Base-by-base conservation (phyloP, 139 green algal genomes). In the Trebouxia sp. region DNA sequence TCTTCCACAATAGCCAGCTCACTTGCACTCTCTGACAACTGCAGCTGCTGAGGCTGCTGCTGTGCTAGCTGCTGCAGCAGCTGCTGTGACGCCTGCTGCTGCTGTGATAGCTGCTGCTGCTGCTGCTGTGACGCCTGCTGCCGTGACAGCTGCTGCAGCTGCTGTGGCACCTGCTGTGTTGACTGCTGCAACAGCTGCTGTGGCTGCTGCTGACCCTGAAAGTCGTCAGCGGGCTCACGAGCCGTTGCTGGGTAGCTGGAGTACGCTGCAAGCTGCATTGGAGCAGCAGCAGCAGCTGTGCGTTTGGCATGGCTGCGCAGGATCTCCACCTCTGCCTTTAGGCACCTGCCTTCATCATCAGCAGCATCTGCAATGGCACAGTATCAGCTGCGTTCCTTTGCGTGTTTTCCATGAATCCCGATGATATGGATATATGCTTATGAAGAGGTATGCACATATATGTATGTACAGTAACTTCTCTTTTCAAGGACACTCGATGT, bases 341-440 rank as follows among this genome's bases (percentile, higher is more conserved):
- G 14, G 35, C 62, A 72, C 28, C 32, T 43, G 62, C 35, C 62
- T 24, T 72, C 62, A 45, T 72, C 62, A n/a, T 72, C 62, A 45
- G 62, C 62, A 72, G 62, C 62, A 72, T 72, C 62, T 72, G 62
- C 35, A 42, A n/a, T n/a, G n/a, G n/a, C n/a, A n/a, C n/a, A n/a
- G n/a, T n/a, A n/a, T n/a, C n/a, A n/a, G n/a, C n/a, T n/a, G n/a
- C n/a, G n/a, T n/a, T n/a, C n/a, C n/a, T n/a, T n/a, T n/a, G n/a
- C n/a, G n/a, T n/a, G n/a, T n/a, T n/a, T n/a, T n/a, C n/a, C n/a
- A n/a, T n/a, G n/a, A n/a, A n/a, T n/a, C n/a, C n/a, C n/a, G n/a
- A n/a, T n/a, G n/a, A n/a, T n/a, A n/a, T n/a, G n/a, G n/a, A n/a
- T n/a, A n/a, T n/a, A n/a, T n/a, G n/a, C n/a, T n/a, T n/a, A n/a